phyloP scores from a whole-genome alignment of 2,329 filamentous ascomycete species.

The Microcyclospora tardicrescens region DNA sequence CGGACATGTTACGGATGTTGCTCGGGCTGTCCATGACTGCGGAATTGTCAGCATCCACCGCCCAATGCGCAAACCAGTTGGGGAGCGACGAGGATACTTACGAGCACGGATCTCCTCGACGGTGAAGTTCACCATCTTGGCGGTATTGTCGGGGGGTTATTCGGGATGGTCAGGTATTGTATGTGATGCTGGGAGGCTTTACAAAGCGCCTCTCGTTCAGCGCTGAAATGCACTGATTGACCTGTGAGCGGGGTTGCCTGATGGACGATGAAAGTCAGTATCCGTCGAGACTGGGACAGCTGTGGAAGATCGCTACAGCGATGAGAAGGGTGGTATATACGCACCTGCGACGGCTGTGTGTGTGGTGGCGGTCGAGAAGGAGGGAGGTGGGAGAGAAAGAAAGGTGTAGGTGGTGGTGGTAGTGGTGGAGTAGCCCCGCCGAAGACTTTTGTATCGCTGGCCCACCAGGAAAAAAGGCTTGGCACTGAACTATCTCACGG shows the following conservation, averaged over 20 bases:
- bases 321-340: background rate
- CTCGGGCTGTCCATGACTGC: slow-evolving; percentile 61
- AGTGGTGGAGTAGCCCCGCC: slow-evolving; percentile 8
- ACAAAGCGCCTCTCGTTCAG: slow-evolving; percentile 13
- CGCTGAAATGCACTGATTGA: background rate
- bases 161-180: slow-evolving; percentile 13
- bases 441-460: slow-evolving; percentile 10
- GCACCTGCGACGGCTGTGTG: slow-evolving; percentile 5
- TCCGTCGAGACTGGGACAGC: background rate
- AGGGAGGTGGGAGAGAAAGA: slow-evolving; percentile 19
- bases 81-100: background rate
- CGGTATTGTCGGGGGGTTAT: slow-evolving; percentile 46
- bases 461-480: too few relatives aligned
- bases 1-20: slow-evolving; percentile 91
- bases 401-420: slow-evolving; percentile 2
- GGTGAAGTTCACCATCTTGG: slow-evolving; percentile 99
- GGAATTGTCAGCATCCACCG: background rate
- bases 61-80: background rate
- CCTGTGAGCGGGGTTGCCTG: slow-evolving; percentile 2
- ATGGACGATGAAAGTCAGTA: background rate
- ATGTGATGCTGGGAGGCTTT: slow-evolving; percentile 7
- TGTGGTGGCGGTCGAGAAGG: background rate
- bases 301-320: background rate
- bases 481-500: too few relatives aligned
- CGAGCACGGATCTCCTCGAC: slow-evolving; percentile 61